phyloP scores from a whole-genome alignment of 805 yeast species.

The Schizosaccharomyces osmophilus region DNA sequence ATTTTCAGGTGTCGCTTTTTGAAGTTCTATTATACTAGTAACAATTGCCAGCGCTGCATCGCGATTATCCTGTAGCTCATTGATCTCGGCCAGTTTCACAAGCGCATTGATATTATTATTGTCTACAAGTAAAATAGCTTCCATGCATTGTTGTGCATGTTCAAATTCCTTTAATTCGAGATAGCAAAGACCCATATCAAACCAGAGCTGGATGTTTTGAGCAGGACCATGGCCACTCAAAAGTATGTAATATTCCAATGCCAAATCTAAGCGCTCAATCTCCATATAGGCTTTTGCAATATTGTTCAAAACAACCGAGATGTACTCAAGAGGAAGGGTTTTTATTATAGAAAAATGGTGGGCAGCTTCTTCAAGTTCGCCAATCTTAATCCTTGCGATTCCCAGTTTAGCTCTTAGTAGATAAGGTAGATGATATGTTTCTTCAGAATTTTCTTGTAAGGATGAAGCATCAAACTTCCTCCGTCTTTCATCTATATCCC shows the following conservation, averaged over 20 bases:
- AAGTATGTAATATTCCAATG: slow-evolving; percentile 38
- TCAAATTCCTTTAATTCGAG: slow-evolving; percentile 11
- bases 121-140: slow-evolving; percentile 7
- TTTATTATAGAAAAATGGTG: slow-evolving; percentile 25
- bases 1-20: background rate
- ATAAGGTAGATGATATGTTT: slow-evolving; percentile 36
- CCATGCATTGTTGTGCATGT: slow-evolving; percentile 9
- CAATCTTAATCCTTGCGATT: slow-evolving; percentile 38
- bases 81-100: slow-evolving; percentile 59
- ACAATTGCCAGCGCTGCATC: slow-evolving; percentile 14
- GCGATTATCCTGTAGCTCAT: slow-evolving; percentile 20
- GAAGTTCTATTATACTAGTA: slow-evolving; percentile 10
- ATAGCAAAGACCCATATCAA: background rate
- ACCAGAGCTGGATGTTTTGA: background rate
- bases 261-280: slow-evolving; percentile 48
- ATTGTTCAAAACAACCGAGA: slow-evolving; percentile 31
- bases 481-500: slow-evolving; percentile 30
- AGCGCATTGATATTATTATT: slow-evolving; percentile 40
- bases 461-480: slow-evolving; percentile 14
- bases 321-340: slow-evolving; percentile 4
- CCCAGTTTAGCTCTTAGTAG: slow-evolving; percentile 75
- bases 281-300: slow-evolving; percentile 55
- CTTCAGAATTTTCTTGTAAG: slow-evolving; percentile 7
- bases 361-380: slow-evolving; percentile 44
- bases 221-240: slow-evolving; percentile 27